A percentile compares a stretch with the other conserved stretches of the same genome.
Evolutionary conservation across 441 rosid genomes (phyloP).

Genomic region (Aleurites moluccanus): DNA sequence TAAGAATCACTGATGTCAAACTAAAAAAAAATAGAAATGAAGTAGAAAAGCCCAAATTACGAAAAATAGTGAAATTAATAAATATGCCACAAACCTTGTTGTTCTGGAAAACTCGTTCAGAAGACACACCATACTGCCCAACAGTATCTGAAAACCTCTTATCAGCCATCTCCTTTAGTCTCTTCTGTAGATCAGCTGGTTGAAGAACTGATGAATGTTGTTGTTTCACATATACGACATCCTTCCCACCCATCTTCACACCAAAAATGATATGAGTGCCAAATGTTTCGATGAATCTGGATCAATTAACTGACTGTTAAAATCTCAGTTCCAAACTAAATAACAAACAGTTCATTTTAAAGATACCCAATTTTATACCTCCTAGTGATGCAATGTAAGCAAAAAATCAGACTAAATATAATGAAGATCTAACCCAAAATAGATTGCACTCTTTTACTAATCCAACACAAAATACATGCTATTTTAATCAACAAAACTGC

Average conservation of each 20-base stretch:
- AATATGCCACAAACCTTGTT: too few species aligned
- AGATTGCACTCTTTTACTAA: too few species aligned
- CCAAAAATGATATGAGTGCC: conserved; percentile 95
- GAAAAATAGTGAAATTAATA: too few species aligned
- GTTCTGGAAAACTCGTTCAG: conserved; percentile 47
- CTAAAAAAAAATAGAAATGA: too few species aligned
- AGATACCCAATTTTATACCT: neutral
- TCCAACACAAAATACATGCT: too few species aligned
- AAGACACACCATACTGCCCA: conserved; percentile 43
- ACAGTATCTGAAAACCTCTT: conserved; percentile 68
- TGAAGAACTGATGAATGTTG: conserved; percentile 74
- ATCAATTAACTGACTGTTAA: conserved; percentile 18
- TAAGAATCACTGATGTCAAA: too few species aligned
- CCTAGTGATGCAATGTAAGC: neutral
- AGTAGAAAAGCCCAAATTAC: too few species aligned
- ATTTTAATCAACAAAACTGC: too few species aligned
- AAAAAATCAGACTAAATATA: too few species aligned
- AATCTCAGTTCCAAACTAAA: conserved; percentile 2
- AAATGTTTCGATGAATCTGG: conserved; percentile 79
- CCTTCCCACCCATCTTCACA: conserved; percentile 97
- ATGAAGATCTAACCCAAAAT: too few species aligned
- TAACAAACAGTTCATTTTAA: neutral
- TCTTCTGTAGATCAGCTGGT: conserved; percentile 76
- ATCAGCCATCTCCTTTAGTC: conserved; percentile 87
- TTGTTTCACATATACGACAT: conserved; percentile 86